Evolutionary conservation across 2,329 filamentous ascomycete genomes (phyloP), one percentile per base, ranked within the genome.

Genomic region (Leptographium wingfieldii): DNA sequence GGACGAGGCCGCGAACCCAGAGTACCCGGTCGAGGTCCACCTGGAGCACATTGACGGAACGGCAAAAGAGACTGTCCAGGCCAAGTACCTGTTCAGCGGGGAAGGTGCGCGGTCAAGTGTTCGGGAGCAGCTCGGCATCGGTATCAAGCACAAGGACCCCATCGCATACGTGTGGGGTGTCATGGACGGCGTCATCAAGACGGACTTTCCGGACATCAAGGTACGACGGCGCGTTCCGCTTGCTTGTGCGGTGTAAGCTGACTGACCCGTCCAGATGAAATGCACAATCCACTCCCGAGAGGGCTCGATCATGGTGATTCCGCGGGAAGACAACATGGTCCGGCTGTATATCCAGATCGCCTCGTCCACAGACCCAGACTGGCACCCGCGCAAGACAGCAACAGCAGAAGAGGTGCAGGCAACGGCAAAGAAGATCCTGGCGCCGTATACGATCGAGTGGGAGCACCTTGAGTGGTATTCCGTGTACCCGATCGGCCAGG

Each of bases 261-360:
- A 55, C 55, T 46, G 7, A 14, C 7, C 40, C 22, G 14, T 48
- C 11, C 27, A 85, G 77, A 86, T 87, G 78, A 86, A 88, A 75
- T 88, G 84, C 66, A 88, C 85, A 0, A 88, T 91, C 61, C 87
- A 90, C 69, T 90, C 86, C 3, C 77, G 82, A 54, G 77, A 85
- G 60, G 87, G 88, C 1, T 90, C 86, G 22, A 85, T 92, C 67
- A 88, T 92, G 82, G 84, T 91, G 5, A 91, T 92, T 60, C 88
- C 88, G 0, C 78, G 86, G 29, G 86, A 89, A 69, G 73, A 81
- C 59, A 81, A 84, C 62, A 81, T 88, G 72, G 85, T 88, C 56
- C 79, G 87, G 25, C 79, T 88, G 22, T 86, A 88, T 65, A 82
- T 90, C 60, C 87, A 89, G 66, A 81, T 85, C 53, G 79, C 79